Percentiles rank a stretch among this genome's conserved stretches.
phyloP scores from a whole-genome alignment of 306 rosid genomes.

The Cicer yamashitae region DNA sequence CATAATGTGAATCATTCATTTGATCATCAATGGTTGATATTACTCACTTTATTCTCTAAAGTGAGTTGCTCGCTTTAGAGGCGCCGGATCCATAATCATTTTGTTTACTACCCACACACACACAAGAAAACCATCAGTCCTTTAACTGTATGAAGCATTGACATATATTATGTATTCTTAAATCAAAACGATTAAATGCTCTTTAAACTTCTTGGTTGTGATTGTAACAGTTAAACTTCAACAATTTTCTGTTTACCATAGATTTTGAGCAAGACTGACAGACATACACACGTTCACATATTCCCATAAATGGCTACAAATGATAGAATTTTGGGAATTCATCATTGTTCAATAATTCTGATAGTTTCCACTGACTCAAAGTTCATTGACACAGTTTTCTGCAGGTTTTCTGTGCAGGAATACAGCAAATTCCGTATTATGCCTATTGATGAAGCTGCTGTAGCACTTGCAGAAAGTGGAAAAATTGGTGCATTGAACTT shows the following conservation, averaged over 20 bases:
- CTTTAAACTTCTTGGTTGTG: constrained; percentile 24
- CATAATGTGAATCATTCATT: too few relatives aligned
- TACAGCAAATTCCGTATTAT: constrained; percentile 77
- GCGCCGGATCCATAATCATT: not conserved
- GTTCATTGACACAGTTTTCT: constrained; percentile 75
- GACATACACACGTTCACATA: constrained; percentile 1
- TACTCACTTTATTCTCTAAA: too few relatives aligned
- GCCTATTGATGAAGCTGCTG: constrained; percentile 82
- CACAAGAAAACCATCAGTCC: not conserved
- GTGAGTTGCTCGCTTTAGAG: too few relatives aligned
- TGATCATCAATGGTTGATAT: too few relatives aligned
- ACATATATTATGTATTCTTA: constrained; percentile 34
- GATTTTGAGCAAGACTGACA: constrained; percentile 3
- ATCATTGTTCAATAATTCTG: constrained; percentile 43
- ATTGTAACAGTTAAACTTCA: constrained; percentile 26
- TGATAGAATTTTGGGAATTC: constrained; percentile 35
- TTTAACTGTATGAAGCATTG: constrained; percentile 11
- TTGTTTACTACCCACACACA: constrained; percentile 13
- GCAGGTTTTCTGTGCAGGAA: constrained; percentile 98
- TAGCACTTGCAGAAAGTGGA: constrained; percentile 85
- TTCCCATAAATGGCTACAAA: constrained; percentile 21
- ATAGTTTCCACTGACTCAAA: constrained; percentile 63
- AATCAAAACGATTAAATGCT: constrained; percentile 22
- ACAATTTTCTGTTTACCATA: constrained; percentile 7
- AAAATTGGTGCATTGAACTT: constrained; percentile 93